These are phyloP conservation scores for Fusarium nodosum DNA, from an alignment of 2,329 filamentous ascomycete genomes.

Conservation along the genomic window DNA sequence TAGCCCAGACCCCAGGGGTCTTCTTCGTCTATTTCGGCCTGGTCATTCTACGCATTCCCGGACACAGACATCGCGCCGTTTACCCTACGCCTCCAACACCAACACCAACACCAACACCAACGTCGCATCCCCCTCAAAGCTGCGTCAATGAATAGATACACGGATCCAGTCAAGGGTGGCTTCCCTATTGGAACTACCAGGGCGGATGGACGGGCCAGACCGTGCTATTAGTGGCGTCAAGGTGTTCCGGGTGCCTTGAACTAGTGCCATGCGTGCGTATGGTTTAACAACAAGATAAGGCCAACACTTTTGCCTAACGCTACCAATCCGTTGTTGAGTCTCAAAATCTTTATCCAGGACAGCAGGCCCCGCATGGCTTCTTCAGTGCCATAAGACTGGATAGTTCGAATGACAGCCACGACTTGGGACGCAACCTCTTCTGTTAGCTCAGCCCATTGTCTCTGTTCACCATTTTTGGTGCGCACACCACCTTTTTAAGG, in stretches of 20 bases:
- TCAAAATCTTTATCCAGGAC: background rate
- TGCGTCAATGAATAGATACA: slow-evolving; percentile 12
- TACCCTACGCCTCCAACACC: slow-evolving; percentile 18
- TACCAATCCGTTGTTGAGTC: background rate
- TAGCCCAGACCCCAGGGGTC: background rate
- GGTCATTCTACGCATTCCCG: slow-evolving; percentile 4
- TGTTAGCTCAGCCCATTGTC: background rate
- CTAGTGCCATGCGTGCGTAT: slow-evolving; percentile 7
- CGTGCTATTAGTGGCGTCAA: slow-evolving; percentile 30
- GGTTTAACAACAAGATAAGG: slow-evolving; percentile 12
- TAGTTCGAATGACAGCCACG: background rate
- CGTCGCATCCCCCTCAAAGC: slow-evolving; percentile 17
- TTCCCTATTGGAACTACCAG: slow-evolving; percentile 8
- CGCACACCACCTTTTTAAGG: slow-evolving; percentile 27
- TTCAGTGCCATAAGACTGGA: background rate
- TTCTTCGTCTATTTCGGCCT: background rate
- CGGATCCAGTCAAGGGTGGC: slow-evolving; percentile 1
- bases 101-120: slow-evolving; percentile 23
- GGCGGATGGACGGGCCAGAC: slow-evolving; percentile 29
- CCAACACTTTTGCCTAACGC: slow-evolving; percentile 2
- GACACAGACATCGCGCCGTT: slow-evolving; percentile 22
- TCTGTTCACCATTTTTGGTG: slow-evolving; percentile 2
- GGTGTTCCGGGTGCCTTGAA: slow-evolving; percentile 21
- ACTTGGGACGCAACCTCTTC: background rate
- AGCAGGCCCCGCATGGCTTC: background rate